Evolutionary conservation across 148 eudicot species (phyloP).

Genomic region (Amaranthus hypochondriacus): DNA sequence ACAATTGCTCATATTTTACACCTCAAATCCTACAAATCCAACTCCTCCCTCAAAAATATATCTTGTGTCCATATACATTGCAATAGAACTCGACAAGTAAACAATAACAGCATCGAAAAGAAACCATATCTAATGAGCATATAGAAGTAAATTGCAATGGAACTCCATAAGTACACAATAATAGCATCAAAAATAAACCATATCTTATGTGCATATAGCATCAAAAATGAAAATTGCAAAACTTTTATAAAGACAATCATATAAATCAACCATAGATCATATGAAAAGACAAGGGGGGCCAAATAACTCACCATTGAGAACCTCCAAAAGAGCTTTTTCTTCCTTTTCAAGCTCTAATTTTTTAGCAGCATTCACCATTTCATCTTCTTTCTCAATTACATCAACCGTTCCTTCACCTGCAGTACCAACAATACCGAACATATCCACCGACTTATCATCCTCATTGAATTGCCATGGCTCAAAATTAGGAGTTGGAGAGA

Average conservation of each 20-base stretch:
- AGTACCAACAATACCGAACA: conserved; percentile 31
- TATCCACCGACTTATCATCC: conserved; percentile 36
- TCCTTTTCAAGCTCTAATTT: conserved; percentile 45
- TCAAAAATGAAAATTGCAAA: neutral
- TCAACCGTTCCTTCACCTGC: conserved; percentile 9
- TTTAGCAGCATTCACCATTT: conserved; percentile 32
- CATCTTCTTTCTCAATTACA: conserved; percentile 12
- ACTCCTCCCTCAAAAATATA: too few species aligned
- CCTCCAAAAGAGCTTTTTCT: conserved; percentile 41
- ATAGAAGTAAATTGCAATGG: too few species aligned
- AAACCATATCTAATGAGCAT: neutral
- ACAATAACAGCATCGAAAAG: neutral
- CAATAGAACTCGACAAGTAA: too few species aligned
- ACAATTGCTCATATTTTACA: too few species aligned
- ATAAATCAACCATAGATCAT: neutral
- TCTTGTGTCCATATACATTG: too few species aligned
- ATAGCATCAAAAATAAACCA: neutral
- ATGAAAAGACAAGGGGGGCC: neutral
- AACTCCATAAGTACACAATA: neutral
- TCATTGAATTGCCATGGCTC: conserved; percentile 39
- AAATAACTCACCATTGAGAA: conserved; percentile 43
- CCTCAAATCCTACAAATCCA: too few species aligned
- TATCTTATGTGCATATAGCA: neutral
- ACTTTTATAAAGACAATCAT: neutral
- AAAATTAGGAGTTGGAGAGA: conserved; percentile 4